Percentiles rank a stretch among this genome's conserved stretches.
Evolutionary conservation across 768 basidiomycete genomes (phyloP).

Genomic region (Boletus reticulatus): DNA sequence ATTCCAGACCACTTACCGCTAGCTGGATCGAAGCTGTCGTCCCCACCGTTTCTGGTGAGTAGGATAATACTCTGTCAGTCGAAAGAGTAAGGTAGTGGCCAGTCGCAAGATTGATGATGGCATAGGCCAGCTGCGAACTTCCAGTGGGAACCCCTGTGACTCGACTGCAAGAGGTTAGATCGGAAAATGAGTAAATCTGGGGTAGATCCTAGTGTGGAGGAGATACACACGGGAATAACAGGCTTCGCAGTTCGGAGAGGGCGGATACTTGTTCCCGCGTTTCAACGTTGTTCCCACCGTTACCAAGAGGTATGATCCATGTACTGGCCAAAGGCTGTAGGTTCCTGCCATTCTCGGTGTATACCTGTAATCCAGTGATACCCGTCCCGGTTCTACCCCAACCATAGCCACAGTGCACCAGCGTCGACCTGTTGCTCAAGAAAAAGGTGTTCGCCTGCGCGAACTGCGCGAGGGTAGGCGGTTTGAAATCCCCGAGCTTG

Average conservation of each 20-base stretch:
- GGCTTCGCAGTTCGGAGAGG: constrained; percentile 2
- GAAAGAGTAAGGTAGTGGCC: constrained; percentile 11
- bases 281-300: constrained; percentile 6
- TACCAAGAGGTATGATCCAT: not conserved
- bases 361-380: constrained; percentile 9
- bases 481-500: constrained; percentile 19
- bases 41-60: constrained; percentile 4
- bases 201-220: not conserved
- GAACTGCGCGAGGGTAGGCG: constrained; percentile 18
- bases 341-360: not conserved
- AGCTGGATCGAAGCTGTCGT: not conserved
- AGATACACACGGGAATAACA: constrained; percentile 3
- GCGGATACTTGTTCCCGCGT: constrained; percentile 4
- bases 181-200: not conserved
- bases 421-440: constrained; percentile 1
- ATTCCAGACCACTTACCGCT: not conserved
- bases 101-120: constrained; percentile 8
- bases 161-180: not conserved
- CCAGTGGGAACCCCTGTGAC: not conserved
- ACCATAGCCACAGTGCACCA: constrained; percentile 16
- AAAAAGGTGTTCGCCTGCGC: constrained; percentile 15
- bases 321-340: not conserved
- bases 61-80: not conserved
- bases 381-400: constrained; percentile 7
- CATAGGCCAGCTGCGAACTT: not conserved